Conservation (phyloP, 176 grass and related monocot species). For the Musa acuminata region DNA sequence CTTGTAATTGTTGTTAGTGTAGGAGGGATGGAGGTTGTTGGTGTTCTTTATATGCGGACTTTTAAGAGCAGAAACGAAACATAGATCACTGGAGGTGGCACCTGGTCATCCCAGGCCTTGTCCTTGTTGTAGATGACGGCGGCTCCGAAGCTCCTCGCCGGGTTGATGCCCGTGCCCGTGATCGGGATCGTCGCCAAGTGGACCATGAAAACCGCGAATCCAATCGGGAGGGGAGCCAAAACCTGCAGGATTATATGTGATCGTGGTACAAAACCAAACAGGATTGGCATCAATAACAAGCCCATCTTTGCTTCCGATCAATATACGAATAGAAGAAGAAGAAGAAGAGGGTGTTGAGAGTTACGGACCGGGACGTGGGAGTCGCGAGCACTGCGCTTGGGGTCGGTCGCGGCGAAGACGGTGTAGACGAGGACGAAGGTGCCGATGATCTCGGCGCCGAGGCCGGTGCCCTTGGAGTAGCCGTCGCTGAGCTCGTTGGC, state of each 20-base stretch:
- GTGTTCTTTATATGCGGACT: no score
- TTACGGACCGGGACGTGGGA: neutral
- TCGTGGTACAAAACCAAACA: no score
- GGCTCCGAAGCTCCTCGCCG: conserved; percentile 5
- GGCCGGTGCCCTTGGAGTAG: neutral
- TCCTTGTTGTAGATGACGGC: conserved; percentile 2
- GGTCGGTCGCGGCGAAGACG: conserved; percentile 39
- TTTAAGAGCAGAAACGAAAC: no score
- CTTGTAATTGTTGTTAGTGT: no score
- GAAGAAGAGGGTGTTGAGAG: no score
- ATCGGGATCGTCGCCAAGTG: neutral
- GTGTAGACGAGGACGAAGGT: conserved; percentile 82
- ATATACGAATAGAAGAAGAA: no score
- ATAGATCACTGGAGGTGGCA: neutral
- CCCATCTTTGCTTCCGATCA: no score
- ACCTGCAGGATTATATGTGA: neutral
- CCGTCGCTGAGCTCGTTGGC: conserved; percentile 13
- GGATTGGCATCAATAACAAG: no score
- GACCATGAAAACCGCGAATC: conserved; percentile 6
- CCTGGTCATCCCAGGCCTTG: conserved; percentile 3
- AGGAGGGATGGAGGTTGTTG: no score
- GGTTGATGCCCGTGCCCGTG: conserved; percentile 5
- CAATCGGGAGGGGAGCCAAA: neutral
- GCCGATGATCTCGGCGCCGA: conserved; percentile 43
- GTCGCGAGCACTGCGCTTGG: conserved; percentile 3